Conservation (phyloP, 2,329 filamentous ascomycete genomes). For the Coniochaeta sp. region DNA sequence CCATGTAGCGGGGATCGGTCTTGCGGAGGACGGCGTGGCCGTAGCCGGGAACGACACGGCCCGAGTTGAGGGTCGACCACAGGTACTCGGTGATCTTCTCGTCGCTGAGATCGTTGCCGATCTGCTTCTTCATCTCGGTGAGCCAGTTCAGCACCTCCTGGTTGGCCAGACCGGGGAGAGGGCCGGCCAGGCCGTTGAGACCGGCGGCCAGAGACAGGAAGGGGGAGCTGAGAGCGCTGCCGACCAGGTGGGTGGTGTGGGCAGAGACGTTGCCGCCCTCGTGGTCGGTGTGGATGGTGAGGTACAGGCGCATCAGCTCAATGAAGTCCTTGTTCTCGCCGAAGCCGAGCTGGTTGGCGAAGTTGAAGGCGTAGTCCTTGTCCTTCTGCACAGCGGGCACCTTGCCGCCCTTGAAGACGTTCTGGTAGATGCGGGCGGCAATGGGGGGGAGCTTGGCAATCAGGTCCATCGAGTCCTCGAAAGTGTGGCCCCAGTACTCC, state of each 20-base stretch:
- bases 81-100: slow-evolving; percentile 97
- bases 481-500: slow-evolving; percentile 99
- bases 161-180: slow-evolving; percentile 98
- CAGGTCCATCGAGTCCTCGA: slow-evolving; percentile 97
- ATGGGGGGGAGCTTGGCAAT: slow-evolving; percentile 99
- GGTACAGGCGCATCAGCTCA: slow-evolving; percentile 97
- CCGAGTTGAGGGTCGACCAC: slow-evolving; percentile 92
- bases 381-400: slow-evolving; percentile 93
- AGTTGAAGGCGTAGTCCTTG: slow-evolving; percentile 99
- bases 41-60: slow-evolving; percentile 96
- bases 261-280: slow-evolving; percentile 98
- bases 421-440: slow-evolving; percentile 98
- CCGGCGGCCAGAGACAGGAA: slow-evolving; percentile 95
- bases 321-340: slow-evolving; percentile 92
- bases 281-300: slow-evolving; percentile 99
- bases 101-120: slow-evolving; percentile 94
- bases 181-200: slow-evolving; percentile 95
- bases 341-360: slow-evolving; percentile 98
- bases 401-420: slow-evolving; percentile 99
- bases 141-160: slow-evolving; percentile 99
- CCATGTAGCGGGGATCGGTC: slow-evolving; percentile 98
- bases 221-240: slow-evolving; percentile 91
- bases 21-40: slow-evolving; percentile 98
- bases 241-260: slow-evolving; percentile 97
- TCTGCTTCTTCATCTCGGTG: slow-evolving; percentile 92